A percentile compares a stretch with the other conserved stretches of the same genome.
These are phyloP conservation scores for Paramecium primaurelia DNA, from an alignment of 73 alveolate genomes.

Conservation along the genomic window DNA sequence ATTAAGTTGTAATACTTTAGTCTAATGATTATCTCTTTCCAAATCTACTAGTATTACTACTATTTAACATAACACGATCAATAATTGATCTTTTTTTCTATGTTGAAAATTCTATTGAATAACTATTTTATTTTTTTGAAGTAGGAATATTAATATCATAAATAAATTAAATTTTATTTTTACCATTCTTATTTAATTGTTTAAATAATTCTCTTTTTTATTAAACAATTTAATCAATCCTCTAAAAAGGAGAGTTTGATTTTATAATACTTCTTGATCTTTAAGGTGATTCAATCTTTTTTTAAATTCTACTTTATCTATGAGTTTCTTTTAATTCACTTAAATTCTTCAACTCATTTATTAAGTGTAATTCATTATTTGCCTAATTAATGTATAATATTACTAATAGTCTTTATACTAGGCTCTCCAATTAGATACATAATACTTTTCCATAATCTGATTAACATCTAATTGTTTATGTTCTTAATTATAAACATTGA, in stretches of 20 bases:
- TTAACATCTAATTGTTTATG: background rate
- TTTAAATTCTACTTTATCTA: background rate
- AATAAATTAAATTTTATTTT: background rate
- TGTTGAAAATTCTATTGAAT: background rate
- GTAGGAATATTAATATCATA: background rate
- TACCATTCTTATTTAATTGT: background rate
- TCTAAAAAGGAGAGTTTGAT: background rate
- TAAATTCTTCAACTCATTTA: background rate
- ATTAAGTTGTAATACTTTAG: background rate
- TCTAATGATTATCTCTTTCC: background rate
- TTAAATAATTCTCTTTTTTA: background rate
- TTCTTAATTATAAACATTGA: background rate
- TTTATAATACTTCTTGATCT: background rate
- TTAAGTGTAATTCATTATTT: background rate
- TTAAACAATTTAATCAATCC: background rate
- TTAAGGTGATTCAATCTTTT: background rate
- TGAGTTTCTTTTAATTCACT: background rate
- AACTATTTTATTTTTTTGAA: background rate
- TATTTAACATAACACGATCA: background rate
- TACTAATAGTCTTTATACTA: background rate
- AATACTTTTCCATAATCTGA: background rate
- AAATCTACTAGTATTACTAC: background rate
- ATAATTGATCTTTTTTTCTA: background rate
- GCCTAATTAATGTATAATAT: background rate
- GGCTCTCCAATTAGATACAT: background rate